Evolutionary conservation across 1,139 yeast species (phyloP).

Genomic region (Nadsonia starkeyi-henricii): DNA sequence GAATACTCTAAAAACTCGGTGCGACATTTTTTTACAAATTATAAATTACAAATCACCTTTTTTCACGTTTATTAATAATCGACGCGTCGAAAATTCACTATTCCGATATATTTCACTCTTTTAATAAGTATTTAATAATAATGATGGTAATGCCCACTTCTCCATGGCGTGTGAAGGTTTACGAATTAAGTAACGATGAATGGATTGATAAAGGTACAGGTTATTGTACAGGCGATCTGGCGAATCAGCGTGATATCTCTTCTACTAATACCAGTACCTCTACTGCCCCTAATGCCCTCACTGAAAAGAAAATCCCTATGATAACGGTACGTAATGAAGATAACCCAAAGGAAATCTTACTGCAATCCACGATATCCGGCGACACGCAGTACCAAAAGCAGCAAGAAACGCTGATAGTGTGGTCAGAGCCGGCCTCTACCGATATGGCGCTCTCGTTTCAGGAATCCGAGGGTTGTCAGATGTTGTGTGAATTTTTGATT

Average conservation of each 20-base stretch:
- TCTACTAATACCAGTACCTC: background rate
- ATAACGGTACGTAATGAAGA: constrained; percentile 62
- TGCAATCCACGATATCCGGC: constrained; percentile 58
- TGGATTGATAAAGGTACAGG: constrained; percentile 97
- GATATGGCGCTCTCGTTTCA: constrained; percentile 89
- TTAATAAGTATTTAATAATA: no score
- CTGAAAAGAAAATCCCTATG: background rate
- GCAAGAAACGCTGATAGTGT: constrained; percentile 85
- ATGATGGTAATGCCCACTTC: constrained; percentile 25
- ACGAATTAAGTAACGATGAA: constrained; percentile 61
- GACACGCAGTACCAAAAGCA: constrained; percentile 79
- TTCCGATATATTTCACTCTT: no score
- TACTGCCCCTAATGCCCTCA: background rate
- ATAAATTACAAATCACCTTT: no score
- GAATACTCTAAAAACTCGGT: no score
- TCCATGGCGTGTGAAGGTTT: constrained; percentile 79
- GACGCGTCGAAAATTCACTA: no score
- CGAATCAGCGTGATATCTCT: background rate
- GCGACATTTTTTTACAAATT: no score
- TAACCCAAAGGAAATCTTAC: constrained; percentile 41
- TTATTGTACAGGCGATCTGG: constrained; percentile 58
- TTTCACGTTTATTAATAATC: no score
- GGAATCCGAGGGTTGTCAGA: constrained; percentile 80
- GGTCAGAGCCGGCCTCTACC: constrained; percentile 72
- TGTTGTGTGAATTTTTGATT: constrained; percentile 67